A percentile compares a stretch with the other conserved stretches of the same genome.
phyloP scores from a whole-genome alignment of 768 basidiomycete species.

The Podaxis sp. region DNA sequence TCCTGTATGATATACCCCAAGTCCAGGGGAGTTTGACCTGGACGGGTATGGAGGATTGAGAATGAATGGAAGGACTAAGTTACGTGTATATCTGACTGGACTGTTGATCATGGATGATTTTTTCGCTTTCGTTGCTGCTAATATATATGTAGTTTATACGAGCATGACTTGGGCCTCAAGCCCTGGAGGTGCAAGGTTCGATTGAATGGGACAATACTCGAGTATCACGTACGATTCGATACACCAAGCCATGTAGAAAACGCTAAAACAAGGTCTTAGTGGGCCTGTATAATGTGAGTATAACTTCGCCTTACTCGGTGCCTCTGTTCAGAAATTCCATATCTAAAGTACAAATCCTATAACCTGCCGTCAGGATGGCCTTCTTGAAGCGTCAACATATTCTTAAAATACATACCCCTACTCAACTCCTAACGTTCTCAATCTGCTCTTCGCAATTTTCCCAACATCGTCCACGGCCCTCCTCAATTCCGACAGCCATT shows the following conservation, averaged over 20 bases:
- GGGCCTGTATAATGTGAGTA: too few species aligned
- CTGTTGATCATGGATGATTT: not conserved
- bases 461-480: conserved; percentile 77
- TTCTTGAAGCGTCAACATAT: not conserved
- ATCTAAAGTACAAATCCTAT: not conserved
- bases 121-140: not conserved
- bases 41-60: not conserved
- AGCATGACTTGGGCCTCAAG: not conserved
- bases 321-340: too few species aligned
- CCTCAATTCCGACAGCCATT: conserved; percentile 67
- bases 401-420: conserved; percentile 10
- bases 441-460: conserved; percentile 70
- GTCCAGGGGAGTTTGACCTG: not conserved
- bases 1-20: conserved; percentile 4
- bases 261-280: too few species aligned
- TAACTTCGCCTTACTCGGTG: too few species aligned
- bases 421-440: conserved; percentile 45
- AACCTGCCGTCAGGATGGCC: not conserved
- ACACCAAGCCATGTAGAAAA: too few species aligned
- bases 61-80: not conserved
- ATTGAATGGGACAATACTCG: too few species aligned
- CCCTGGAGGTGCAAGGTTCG: not conserved
- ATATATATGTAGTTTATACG: conserved; percentile 6
- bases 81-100: conserved; percentile 2
- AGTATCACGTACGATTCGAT: too few species aligned